These are phyloP conservation scores for Hypoxylon sp. DNA, from an alignment of 2,329 filamentous ascomycete species.

Conservation along the genomic window DNA sequence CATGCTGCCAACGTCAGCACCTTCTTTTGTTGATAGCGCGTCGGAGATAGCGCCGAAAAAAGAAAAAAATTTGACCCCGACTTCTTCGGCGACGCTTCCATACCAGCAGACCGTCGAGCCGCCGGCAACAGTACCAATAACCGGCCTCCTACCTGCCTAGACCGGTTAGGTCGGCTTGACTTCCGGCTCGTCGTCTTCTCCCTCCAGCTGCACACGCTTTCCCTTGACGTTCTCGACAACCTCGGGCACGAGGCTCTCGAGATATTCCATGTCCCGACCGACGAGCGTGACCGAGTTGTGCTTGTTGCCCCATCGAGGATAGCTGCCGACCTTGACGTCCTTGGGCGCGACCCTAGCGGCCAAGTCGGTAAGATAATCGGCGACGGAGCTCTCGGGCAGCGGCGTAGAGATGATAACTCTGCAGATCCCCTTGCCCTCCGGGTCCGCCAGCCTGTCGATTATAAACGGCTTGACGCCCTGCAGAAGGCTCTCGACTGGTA, in stretches of 20 bases:
- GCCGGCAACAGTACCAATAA: not conserved
- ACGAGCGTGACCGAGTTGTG: constrained; percentile 92
- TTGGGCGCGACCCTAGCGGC: constrained; percentile 74
- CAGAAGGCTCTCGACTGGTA: constrained; percentile 73
- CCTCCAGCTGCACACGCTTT: constrained; percentile 72
- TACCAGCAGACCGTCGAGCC: not conserved
- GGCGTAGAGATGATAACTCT: constrained; percentile 88
- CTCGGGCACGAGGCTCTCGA: constrained; percentile 81
- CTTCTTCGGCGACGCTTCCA: not conserved
- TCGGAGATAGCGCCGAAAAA: constrained; percentile 3
- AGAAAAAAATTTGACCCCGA: too few species aligned
- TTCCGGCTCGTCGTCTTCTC: constrained; percentile 65
- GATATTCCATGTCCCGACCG: constrained; percentile 74
- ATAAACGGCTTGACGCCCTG: constrained; percentile 77
- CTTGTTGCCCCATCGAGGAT: constrained; percentile 89
- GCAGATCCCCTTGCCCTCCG: constrained; percentile 80
- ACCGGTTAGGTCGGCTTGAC: not conserved
- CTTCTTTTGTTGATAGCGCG: constrained; percentile 24
- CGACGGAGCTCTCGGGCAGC: constrained; percentile 83
- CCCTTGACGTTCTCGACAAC: constrained; percentile 81
- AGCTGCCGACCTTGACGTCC: constrained; percentile 93
- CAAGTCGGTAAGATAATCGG: constrained; percentile 81
- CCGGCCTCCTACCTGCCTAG: too few species aligned
- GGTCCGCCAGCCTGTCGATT: constrained; percentile 75
- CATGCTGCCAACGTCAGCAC: constrained; percentile 17